Evolutionary conservation across 2,329 filamentous ascomycete species (phyloP).

Genomic region (Neofusicoccum ribis): DNA sequence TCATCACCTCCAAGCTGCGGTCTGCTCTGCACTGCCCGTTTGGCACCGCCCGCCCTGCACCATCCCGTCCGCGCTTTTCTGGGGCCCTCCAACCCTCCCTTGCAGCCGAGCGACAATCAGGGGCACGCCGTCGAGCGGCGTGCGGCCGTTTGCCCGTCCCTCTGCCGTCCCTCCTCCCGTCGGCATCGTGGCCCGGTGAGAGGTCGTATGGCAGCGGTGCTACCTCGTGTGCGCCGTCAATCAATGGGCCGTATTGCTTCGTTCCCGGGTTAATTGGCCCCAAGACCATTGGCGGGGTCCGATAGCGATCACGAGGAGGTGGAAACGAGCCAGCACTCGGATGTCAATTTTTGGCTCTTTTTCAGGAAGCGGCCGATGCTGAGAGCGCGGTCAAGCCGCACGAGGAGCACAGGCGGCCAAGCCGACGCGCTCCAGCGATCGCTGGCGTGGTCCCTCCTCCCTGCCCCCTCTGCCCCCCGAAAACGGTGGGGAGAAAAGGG

Average conservation of each 20-base stretch:
- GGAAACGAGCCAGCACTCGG: not conserved
- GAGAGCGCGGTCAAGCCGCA: not conserved
- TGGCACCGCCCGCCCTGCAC: not conserved
- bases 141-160: not conserved
- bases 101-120: conserved; percentile 10
- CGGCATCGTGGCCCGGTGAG: not conserved
- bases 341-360: not conserved
- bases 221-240: not conserved
- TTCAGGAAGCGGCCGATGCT: not conserved
- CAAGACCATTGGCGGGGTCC: not conserved
- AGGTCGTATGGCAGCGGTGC: not conserved
- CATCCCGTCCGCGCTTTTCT: conserved; percentile 4
- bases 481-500: not conserved
- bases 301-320: not conserved
- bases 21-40: conserved; percentile 12
- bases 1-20: conserved; percentile 1
- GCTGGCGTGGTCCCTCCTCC: not conserved
- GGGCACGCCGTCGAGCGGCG: not conserved
- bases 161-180: not conserved
- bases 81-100: not conserved
- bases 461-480: not conserved
- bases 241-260: not conserved
- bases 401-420: not conserved
- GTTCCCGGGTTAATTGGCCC: not conserved
- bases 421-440: conserved; percentile 3